Evolutionary conservation across 108 stramenopile genomes (phyloP).

Genomic region (Skeletonema potamos): DNA sequence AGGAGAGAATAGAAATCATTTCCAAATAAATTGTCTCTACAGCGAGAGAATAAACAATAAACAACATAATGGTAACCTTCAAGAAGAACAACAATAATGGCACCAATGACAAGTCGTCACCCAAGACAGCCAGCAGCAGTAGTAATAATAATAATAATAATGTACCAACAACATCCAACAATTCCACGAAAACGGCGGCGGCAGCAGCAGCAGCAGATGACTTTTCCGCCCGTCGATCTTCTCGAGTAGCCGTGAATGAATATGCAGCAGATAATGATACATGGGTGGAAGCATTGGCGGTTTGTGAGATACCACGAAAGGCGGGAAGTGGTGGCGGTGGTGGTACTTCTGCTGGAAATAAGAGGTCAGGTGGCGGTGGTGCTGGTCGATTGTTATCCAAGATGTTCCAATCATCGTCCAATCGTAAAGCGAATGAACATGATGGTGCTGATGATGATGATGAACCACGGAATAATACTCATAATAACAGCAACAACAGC

Average conservation of each 20-base stretch:
- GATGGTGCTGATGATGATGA: too few species aligned
- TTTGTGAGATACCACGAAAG: conserved; percentile 44
- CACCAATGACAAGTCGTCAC: neutral
- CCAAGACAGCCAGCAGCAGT: neutral
- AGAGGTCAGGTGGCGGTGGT: neutral
- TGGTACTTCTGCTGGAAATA: too few species aligned
- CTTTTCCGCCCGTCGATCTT: conserved; percentile 62
- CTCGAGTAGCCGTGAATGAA: conserved; percentile 40
- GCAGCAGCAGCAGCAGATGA: conserved; percentile 3
- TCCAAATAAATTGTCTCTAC: too few species aligned
- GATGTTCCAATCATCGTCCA: conserved; percentile 40
- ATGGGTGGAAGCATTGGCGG: conserved; percentile 76
- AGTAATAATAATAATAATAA: neutral
- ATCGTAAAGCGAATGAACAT: too few species aligned
- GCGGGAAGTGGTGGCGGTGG: conserved; percentile 6
- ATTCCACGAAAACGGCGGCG: neutral
- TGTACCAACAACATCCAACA: neutral
- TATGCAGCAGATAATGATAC: conserved; percentile 67
- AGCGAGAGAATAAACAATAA: too few species aligned
- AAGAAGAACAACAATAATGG: neutral
- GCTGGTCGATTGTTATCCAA: conserved; percentile 24
- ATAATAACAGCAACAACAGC: conserved; percentile 1
- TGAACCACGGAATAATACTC: conserved; percentile 2
- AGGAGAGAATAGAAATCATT: too few species aligned
- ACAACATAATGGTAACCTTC: conserved; percentile 15